Evolutionary conservation across 371 early-diverging fungal species (phyloP), one percentile per base, ranked within the genome.

Genomic region (Mucor velutinosus): DNA sequence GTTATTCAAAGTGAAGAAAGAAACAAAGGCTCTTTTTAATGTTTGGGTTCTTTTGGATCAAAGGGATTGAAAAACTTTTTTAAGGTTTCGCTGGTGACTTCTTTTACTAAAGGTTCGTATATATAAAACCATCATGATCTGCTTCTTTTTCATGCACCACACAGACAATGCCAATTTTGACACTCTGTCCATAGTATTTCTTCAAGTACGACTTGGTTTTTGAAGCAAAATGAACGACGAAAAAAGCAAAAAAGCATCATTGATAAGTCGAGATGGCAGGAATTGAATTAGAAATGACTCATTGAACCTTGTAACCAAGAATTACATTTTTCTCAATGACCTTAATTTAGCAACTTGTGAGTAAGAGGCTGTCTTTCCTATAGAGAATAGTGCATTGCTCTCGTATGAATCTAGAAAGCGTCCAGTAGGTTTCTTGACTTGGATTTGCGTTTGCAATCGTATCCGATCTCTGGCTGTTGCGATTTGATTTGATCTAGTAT

Each of bases 1-100:
- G 56, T 39, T 60, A 27, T 56, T 43, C 21, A 58, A 57, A 61
- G 55, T 45, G 32, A 51, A 67, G n/a, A 58, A 53, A 57, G 51
- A 69, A 62, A 66, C 64, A 53, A 56, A 33, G 51, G 57, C 37
- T 27, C 19, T 47, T 65, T 32, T 23, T 12, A 47, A 19, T 21
- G 12, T 37, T 57, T n/a, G 32, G 6, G 32, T 57, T 53, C 29
- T 53, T 53, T 57, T 32, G 32, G 41, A 43, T 37, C 7, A 45
- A 60, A 21, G 14, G 37, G 37, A 37, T 37, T 37, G 29, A 61
- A 61, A 60, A 60, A 60, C 60, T 43, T 39, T 59, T 41, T 37
- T 19, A 60, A 60, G 39, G 33, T 60, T 43, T 41, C 37, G 41
- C 4, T 41, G 21, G 60, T 60, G 60, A 60, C 60, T 60, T 29